A percentile compares a stretch with the other conserved stretches of the same genome.
Conservation (phyloP, 345 rosid species). For the Geranium brycei region DNA sequence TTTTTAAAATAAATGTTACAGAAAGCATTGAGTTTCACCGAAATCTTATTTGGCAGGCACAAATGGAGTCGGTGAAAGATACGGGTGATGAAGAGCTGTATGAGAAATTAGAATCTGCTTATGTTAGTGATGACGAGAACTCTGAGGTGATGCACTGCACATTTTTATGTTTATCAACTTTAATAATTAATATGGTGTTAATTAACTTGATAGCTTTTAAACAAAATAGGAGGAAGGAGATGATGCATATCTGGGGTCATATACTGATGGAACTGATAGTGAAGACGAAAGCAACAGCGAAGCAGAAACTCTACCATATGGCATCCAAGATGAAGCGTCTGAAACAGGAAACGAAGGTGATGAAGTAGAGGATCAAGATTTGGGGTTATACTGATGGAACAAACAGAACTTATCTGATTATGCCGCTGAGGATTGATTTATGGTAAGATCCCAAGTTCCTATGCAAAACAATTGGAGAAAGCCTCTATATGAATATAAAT, state of each 20-base stretch:
- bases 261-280: conserved; percentile 15
- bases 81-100: conserved; percentile 47
- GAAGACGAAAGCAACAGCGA: conserved; percentile 17
- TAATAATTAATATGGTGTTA: neutral
- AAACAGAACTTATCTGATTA: too few relatives aligned
- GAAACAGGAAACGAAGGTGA: too few relatives aligned
- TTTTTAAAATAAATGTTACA: neutral
- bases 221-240: conserved; percentile 40
- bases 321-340: too few relatives aligned
- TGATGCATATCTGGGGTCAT: conserved; percentile 27
- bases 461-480: too few relatives aligned
- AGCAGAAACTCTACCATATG: too few relatives aligned
- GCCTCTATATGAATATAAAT: too few relatives aligned
- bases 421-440: too few relatives aligned
- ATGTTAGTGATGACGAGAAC: conserved; percentile 47
- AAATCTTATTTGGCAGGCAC: conserved; percentile 30
- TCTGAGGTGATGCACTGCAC: conserved; percentile 13
- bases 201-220: neutral
- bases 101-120: conserved; percentile 48
- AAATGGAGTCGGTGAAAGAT: conserved; percentile 46
- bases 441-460: too few relatives aligned
- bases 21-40: neutral
- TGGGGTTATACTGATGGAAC: too few relatives aligned
- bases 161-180: neutral
- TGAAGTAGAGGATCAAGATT: too few relatives aligned